A percentile compares a stretch with the other conserved stretches of the same genome.
Conservation (phyloP, 2,329 filamentous ascomycete genomes). For the Fusarium nisikadoi region DNA sequence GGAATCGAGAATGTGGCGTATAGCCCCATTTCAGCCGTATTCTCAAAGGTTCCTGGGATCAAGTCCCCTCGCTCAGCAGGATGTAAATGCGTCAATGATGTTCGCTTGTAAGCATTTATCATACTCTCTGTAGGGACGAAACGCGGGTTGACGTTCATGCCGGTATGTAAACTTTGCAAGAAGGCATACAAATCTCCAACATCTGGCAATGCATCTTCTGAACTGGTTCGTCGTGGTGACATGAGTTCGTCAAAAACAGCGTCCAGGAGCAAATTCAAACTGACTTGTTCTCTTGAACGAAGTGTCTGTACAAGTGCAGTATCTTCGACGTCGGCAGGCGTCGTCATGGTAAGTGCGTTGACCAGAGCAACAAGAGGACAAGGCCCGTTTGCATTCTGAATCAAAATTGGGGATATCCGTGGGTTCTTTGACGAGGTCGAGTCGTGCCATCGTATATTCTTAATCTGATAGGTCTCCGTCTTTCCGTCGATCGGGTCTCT, state of each 20-base stretch:
- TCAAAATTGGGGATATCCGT: conserved; percentile 84
- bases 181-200: conserved; percentile 90
- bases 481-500: conserved; percentile 58
- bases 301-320: conserved; percentile 83
- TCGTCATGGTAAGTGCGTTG: conserved; percentile 89
- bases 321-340: conserved; percentile 68
- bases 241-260: conserved; percentile 94
- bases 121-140: conserved; percentile 72
- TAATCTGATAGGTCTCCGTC: conserved; percentile 89
- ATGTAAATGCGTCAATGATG: conserved; percentile 63
- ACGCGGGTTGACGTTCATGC: conserved; percentile 97
- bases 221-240: conserved; percentile 74
- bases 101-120: conserved; percentile 60
- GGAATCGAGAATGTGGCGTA: conserved; percentile 92
- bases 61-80: conserved; percentile 59
- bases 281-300: conserved; percentile 85
- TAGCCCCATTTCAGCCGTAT: conserved; percentile 87
- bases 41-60: conserved; percentile 81
- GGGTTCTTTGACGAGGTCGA: conserved; percentile 66
- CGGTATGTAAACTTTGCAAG: conserved; percentile 87
- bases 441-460: conserved; percentile 89
- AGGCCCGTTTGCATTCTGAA: conserved; percentile 94
- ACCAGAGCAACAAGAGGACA: conserved; percentile 93
- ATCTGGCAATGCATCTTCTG: conserved; percentile 78
- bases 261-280: conserved; percentile 84